Percentiles rank a stretch among this genome's conserved stretches.
These are phyloP conservation scores for Colletotrichum lindemuthianum DNA, from an alignment of 2,329 filamentous ascomycete genomes.

Conservation along the genomic window DNA sequence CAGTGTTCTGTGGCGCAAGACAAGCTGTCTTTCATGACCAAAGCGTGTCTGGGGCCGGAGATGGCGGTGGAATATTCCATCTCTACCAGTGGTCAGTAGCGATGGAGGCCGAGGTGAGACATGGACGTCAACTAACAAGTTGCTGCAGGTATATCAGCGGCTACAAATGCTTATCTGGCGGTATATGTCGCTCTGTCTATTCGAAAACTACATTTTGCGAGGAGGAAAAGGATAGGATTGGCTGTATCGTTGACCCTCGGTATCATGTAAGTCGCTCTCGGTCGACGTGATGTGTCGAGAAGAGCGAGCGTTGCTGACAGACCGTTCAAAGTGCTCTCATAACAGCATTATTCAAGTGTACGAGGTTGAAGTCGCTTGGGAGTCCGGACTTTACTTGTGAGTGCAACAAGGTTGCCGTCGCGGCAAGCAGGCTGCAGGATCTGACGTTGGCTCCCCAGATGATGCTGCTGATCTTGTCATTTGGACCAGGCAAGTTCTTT, in stretches of 20 bases:
- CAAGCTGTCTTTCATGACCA: slow-evolving; percentile 48
- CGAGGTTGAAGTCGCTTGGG: slow-evolving; percentile 44
- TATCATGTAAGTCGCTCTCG: slow-evolving; percentile 10
- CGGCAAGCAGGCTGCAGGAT: accelerated
- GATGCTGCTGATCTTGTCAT: slow-evolving; percentile 24
- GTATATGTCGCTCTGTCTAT: slow-evolving; percentile 52
- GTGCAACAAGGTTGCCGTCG: neutral
- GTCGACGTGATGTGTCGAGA: neutral
- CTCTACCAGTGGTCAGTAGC: slow-evolving; percentile 49
- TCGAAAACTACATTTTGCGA: slow-evolving; percentile 48
- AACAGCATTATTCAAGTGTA: slow-evolving; percentile 48
- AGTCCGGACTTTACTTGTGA: slow-evolving; percentile 42
- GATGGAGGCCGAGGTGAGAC: accelerated
- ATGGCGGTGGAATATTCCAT: slow-evolving; percentile 52
- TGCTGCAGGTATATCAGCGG: slow-evolving; percentile 20
- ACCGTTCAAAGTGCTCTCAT: slow-evolving; percentile 35
- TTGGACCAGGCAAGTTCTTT: slow-evolving; percentile 15
- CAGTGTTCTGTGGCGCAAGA: slow-evolving; percentile 51
- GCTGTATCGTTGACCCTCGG: slow-evolving; percentile 48
- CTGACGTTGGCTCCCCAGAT: neutral
- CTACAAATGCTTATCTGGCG: slow-evolving; percentile 51
- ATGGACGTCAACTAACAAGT: neutral
- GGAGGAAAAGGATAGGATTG: slow-evolving; percentile 52
- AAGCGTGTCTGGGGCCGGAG: slow-evolving; percentile 46
- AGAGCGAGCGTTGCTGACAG: neutral